A percentile compares a stretch with the other conserved stretches of the same genome.
Conservation (phyloP, 805 yeast species). For the Scheffersomyces lignosus region DNA sequence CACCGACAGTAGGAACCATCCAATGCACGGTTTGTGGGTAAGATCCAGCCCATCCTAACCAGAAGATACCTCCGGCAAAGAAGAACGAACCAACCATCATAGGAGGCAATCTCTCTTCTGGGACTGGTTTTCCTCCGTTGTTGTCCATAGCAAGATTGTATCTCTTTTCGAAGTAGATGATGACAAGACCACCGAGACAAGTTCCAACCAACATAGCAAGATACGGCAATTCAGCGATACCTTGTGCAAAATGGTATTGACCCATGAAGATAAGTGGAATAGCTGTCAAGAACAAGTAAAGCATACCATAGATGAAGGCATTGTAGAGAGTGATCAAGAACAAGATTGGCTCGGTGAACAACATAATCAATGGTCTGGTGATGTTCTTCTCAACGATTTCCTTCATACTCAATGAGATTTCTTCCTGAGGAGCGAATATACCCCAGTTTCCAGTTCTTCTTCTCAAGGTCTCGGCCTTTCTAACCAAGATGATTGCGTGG, state of each 20-base stretch:
- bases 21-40: constrained; percentile 73
- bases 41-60: constrained; percentile 89
- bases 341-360: constrained; percentile 42
- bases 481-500: constrained; percentile 35
- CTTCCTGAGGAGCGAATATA: constrained; percentile 40
- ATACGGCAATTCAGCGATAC: constrained; percentile 30
- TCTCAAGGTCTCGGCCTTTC: constrained; percentile 35
- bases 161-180: constrained; percentile 25
- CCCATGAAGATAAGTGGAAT: constrained; percentile 46
- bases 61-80: constrained; percentile 77
- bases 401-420: constrained; percentile 25
- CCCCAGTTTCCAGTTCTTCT: constrained; percentile 44
- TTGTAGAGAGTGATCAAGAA: constrained; percentile 45
- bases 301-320: constrained; percentile 49
- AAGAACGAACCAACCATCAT: constrained; percentile 70
- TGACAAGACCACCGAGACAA: constrained; percentile 26
- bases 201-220: constrained; percentile 40
- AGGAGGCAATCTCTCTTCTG: constrained; percentile 79
- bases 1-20: constrained; percentile 61
- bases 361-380: constrained; percentile 40
- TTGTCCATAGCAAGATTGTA: constrained; percentile 34
- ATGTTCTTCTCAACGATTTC: constrained; percentile 38
- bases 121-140: constrained; percentile 53
- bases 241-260: constrained; percentile 21
- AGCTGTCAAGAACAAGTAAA: constrained; percentile 47